Base-by-base conservation (phyloP, 805 yeast genomes). In the Pichia nanzhaoensis region DNA sequence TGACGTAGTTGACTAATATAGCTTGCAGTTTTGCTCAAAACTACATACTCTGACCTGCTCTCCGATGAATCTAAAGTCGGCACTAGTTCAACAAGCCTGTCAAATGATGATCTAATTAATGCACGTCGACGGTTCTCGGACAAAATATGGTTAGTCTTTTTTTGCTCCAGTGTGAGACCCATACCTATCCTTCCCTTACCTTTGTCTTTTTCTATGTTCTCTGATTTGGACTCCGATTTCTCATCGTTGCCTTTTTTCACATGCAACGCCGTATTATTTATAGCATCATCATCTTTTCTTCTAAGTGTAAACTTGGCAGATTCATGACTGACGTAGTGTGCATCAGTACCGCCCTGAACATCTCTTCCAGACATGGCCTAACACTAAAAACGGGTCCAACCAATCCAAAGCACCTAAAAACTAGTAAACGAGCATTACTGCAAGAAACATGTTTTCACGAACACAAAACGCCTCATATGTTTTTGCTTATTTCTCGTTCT, bases 101-200 rank as follows among this genome's bases (percentile, higher is more conserved):
- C 95, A 57, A 87, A 90, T 9, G 88, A 90, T 9, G 80, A 75
- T 37, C 97, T 69, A 19, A 91, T 87, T 35, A 90, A 87, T 52
- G 82, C 87, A 50, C 98, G 70, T 55, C 98, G 71, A 57, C 84
- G 84, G 60, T 88, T 90, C 59, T 90, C 98, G 0, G 79, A 81
- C 55, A 55, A 51, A 16, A 63, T 63, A 42, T 66, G 70, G 41
- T 65, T 65, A 14, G 54, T 44, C 45, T 64, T 65, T 50, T 59
- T 63, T 51, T 64, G 64, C 35, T 62, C 67, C 19, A 58, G 58
- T 0, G 63, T 46, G 12, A 61, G 53, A 1, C 41, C 43, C 10
- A 34, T 9, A 6, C n/a, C n/a, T 12, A 17, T 19, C n/a, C 9
- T 17, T 16, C 19, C 16, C 18, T 19, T 31, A 4, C 17, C 17